Conservation (phyloP, 768 basidiomycete species). For the Cyclocybe cylindracea region DNA sequence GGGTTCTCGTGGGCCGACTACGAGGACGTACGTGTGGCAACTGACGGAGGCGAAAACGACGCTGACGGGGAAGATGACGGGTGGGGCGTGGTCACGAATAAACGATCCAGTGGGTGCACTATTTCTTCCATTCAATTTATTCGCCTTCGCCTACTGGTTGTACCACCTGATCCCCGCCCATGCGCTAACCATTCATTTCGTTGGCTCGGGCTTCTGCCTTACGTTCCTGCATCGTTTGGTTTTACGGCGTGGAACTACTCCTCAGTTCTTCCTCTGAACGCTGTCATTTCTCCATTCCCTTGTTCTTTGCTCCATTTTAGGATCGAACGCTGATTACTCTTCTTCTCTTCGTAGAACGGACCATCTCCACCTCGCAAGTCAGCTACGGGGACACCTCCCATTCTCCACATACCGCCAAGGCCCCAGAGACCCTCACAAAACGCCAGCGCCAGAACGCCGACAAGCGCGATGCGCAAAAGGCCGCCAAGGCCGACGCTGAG, state of each 20-base stretch:
- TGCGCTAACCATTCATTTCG: not conserved
- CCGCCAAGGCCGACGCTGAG: conserved; percentile 57
- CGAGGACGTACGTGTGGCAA: conserved; percentile 54
- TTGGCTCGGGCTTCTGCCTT: no score
- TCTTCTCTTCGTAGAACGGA: conserved; percentile 12
- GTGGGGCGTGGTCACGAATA: conserved; percentile 76
- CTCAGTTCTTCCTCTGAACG: no score
- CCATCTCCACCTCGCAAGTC: not conserved
- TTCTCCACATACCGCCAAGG: conserved; percentile 22
- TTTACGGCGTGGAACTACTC: no score
- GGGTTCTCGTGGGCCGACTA: conserved; percentile 82
- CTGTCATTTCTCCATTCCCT: no score
- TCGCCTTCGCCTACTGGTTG: conserved; percentile 1
- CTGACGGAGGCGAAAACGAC: conserved; percentile 48
- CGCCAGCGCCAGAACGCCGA: conserved; percentile 70
- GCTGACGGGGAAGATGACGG: conserved; percentile 76
- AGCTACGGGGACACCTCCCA: not conserved
- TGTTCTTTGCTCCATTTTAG: no score
- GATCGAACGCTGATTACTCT: not conserved
- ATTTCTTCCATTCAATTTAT: no score
- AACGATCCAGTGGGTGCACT: conserved; percentile 46
- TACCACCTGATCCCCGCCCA: not conserved
- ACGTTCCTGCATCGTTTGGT: no score
- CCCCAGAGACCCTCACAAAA: conserved; percentile 57
- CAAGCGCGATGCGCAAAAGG: conserved; percentile 58